phyloP scores from a whole-genome alignment of 192 early-diverging fungal genomes.

The Linderina pennispora region DNA sequence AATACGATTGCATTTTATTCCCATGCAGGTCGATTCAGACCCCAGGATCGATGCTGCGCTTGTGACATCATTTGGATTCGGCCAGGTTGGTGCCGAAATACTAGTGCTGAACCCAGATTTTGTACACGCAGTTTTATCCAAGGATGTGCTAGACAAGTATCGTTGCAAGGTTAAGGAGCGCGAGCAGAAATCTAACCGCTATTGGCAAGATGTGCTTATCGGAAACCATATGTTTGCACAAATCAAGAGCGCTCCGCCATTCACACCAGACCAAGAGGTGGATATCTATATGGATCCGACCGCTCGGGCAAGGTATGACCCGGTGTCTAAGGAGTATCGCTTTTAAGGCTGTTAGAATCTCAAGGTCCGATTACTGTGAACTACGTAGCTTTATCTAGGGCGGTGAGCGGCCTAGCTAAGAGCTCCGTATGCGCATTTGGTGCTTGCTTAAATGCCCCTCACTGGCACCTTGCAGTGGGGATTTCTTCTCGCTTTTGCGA shows the following conservation, averaged over 20 bases:
- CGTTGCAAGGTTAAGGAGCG: slow-evolving; percentile 53
- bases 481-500: no score
- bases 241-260: slow-evolving; percentile 83
- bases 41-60: slow-evolving; percentile 85
- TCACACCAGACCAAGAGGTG: slow-evolving; percentile 68
- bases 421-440: no score
- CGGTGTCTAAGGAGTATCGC: neutral
- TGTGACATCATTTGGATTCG: slow-evolving; percentile 93
- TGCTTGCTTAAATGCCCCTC: no score
- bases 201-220: slow-evolving; percentile 83
- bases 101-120: slow-evolving; percentile 87
- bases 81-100: slow-evolving; percentile 88
- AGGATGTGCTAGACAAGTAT: slow-evolving; percentile 69
- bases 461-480: no score
- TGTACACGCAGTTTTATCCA: slow-evolving; percentile 64
- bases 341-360: neutral
- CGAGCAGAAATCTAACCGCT: slow-evolving; percentile 72
- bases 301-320: slow-evolving; percentile 10
- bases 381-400: no score
- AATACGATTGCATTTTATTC: slow-evolving; percentile 79
- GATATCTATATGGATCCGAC: slow-evolving; percentile 81
- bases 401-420: no score
- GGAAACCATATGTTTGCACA: slow-evolving; percentile 74
- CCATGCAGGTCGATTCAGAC: slow-evolving; percentile 84
- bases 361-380: no score